Conservation (phyloP, 164 flowering plant species). For the Protea cynaroides region DNA sequence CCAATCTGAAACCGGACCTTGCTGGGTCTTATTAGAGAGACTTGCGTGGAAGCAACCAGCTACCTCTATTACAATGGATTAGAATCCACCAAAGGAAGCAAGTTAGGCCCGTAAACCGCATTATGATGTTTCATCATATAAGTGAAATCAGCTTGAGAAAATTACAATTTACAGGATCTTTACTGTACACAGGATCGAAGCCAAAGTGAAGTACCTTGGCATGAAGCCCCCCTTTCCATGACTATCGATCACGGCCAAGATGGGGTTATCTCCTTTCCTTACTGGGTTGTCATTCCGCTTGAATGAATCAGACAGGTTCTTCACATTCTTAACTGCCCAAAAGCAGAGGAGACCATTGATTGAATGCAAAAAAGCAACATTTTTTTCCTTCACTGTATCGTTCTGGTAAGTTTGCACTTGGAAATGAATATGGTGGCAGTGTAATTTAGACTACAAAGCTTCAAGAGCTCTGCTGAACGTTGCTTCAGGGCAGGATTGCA, state of each 20-base stretch:
- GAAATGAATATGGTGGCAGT: conserved; percentile 75
- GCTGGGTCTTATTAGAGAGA: conserved; percentile 18
- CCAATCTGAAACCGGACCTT: conserved; percentile 8
- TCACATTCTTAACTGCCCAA: conserved; percentile 6
- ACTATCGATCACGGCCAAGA: background rate
- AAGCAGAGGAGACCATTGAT: background rate
- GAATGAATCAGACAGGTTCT: conserved; percentile 1
- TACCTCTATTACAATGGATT: background rate
- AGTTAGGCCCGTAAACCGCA: conserved; percentile 17
- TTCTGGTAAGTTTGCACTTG: conserved; percentile 93
- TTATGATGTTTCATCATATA: conserved; percentile 27
- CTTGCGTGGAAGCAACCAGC: conserved; percentile 7
- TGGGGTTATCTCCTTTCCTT: background rate
- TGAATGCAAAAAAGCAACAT: conserved; percentile 1
- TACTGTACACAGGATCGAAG: conserved; percentile 25
- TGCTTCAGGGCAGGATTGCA: conserved; percentile 77
- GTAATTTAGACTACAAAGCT: conserved; percentile 78
- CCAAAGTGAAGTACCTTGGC: conserved; percentile 14
- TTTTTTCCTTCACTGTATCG: conserved; percentile 50
- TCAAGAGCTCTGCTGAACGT: conserved; percentile 70
- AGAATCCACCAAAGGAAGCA: conserved; percentile 9
- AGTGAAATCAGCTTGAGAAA: conserved; percentile 29
- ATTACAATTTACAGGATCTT: conserved; percentile 12
- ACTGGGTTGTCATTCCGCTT: background rate
- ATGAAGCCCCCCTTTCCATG: background rate